Evolutionary conservation across 2,329 filamentous ascomycete genomes (phyloP), one percentile per base, ranked within the genome.

Genomic region (Neonectria magnoliae): DNA sequence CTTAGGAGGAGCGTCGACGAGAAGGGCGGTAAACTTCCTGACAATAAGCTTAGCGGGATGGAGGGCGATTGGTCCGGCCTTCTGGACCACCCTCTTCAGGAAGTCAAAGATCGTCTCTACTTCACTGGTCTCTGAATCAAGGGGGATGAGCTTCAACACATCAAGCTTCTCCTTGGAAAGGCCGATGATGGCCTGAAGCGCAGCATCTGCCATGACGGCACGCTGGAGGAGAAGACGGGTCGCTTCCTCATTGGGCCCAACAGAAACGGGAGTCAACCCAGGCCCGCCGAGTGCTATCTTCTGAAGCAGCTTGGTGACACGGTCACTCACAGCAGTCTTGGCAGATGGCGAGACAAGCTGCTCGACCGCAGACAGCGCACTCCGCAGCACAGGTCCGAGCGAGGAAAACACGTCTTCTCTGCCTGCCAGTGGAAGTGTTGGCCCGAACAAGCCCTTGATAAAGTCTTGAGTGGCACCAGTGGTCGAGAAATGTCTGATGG

Each of bases 201-300:
- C 69, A 8, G 57, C 60, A 47, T 70, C 66, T 5, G 66, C 68
- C 52, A 70, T 62, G 25, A 72, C 50, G 1, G 68, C 62, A 1
- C 66, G 68, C 5, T 65, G 51, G n/a, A 71, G 42, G 4, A 70
- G 68, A 14, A 71, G 22, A 0, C 56, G 59, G 4, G 61, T 56
- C 1, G 64, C 68, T 9, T 69, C 3, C 0, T 60, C 16, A 14
- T 68, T 53, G 3, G 33, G 16, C 4, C 33, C 14, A 6, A 45
- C n/a, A 13, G 56, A 9, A 8, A 42, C 22, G 1, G 52, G 31
- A 33, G 33, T 13, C 22, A 41, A 31, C 14, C 16, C n/a, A 33
- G 36, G 20, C 3, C 59, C 36, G 6, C 45, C 16, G 8, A 18
- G n/a, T 1, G 10, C 47, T 42, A 2, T 25, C 20, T 55, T 66